Conservation (phyloP, 768 basidiomycete species). For the Collybia sp. region DNA sequence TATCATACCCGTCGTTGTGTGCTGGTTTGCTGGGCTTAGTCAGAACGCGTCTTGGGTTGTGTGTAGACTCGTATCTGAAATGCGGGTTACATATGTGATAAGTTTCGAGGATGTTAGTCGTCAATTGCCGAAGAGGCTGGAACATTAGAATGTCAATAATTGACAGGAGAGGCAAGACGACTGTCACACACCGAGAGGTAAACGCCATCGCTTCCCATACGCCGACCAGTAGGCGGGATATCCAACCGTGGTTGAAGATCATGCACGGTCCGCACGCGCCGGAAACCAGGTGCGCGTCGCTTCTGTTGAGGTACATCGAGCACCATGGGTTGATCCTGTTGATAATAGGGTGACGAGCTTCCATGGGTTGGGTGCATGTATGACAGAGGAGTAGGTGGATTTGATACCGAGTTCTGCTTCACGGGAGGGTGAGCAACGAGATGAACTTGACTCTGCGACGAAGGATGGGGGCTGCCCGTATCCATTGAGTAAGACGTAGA, state of each 20-base stretch:
- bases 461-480: constrained; percentile 58
- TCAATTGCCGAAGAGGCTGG: constrained; percentile 64
- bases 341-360: constrained; percentile 50
- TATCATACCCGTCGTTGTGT: constrained; percentile 97
- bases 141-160: constrained; percentile 8
- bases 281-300: constrained; percentile 72
- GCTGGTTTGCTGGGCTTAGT: constrained; percentile 96
- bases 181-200: constrained; percentile 71
- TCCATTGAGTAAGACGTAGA: constrained; percentile 59
- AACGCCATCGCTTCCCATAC: constrained; percentile 73
- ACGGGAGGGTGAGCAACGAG: constrained; percentile 41
- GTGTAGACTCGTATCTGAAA: constrained; percentile 91
- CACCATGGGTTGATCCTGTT: constrained; percentile 66
- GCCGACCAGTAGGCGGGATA: constrained; percentile 53
- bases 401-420: constrained; percentile 58
- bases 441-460: constrained; percentile 44
- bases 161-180: constrained; percentile 1
- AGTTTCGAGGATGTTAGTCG: constrained; percentile 84
- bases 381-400: constrained; percentile 70
- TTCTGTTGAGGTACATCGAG: constrained; percentile 62
- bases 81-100: constrained; percentile 92
- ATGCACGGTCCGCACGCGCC: constrained; percentile 67
- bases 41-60: constrained; percentile 93
- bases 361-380: constrained; percentile 51
- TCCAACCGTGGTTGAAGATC: constrained; percentile 79